Conservation (phyloP, 2,329 filamentous ascomycete species). For the Curvularia spicifera region DNA sequence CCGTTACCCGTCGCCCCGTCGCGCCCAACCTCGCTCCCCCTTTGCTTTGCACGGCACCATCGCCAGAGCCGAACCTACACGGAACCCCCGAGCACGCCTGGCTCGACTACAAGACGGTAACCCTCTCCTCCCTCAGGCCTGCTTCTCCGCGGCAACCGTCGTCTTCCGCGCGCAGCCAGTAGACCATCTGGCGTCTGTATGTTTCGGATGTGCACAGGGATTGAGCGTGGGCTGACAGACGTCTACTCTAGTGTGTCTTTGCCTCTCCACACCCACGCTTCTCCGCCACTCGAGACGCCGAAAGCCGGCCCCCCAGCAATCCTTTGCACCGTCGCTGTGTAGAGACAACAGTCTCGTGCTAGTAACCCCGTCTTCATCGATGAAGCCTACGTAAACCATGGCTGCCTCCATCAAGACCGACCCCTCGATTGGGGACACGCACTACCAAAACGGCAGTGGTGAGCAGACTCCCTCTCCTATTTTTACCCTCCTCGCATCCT, state of each 20-base stretch:
- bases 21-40: background rate
- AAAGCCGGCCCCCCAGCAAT: slow-evolving; percentile 2
- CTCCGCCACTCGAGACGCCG: slow-evolving; percentile 4
- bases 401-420: slow-evolving; percentile 44
- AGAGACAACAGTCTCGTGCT: background rate
- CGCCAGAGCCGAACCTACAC: background rate
- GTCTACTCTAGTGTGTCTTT: slow-evolving; percentile 15
- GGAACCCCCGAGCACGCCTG: background rate
- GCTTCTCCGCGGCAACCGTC: slow-evolving; percentile 5
- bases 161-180: slow-evolving; percentile 7
- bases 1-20: background rate
- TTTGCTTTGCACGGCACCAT: too few species aligned
- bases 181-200: slow-evolving; percentile 23
- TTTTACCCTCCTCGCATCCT: slow-evolving; percentile 21
- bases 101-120: slow-evolving; percentile 11
- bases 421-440: slow-evolving; percentile 37
- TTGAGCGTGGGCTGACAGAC: slow-evolving; percentile 33
- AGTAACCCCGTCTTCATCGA: slow-evolving; percentile 29
- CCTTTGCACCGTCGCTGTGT: slow-evolving; percentile 21
- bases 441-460: slow-evolving; percentile 46
- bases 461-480: slow-evolving; percentile 26
- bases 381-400: slow-evolving; percentile 42
- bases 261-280: slow-evolving; percentile 2
- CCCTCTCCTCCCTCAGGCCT: background rate
- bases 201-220: slow-evolving; percentile 35